Percentiles rank a stretch among this genome's conserved stretches.
These are phyloP conservation scores for Cytospora schulzeri DNA, from an alignment of 2,329 filamentous ascomycete genomes.

Conservation along the genomic window DNA sequence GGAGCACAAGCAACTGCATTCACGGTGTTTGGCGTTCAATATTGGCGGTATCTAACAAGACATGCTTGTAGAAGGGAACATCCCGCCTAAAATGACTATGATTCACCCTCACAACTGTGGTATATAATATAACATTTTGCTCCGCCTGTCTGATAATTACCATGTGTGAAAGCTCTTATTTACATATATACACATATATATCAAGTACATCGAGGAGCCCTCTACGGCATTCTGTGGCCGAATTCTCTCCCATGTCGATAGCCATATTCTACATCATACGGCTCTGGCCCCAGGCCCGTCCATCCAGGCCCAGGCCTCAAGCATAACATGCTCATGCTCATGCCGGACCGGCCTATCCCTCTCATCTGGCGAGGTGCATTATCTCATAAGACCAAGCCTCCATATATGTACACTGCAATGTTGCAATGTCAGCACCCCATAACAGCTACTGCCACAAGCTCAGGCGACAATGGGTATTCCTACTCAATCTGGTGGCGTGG, in stretches of 20 bases:
- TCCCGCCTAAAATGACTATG: neutral
- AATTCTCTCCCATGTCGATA: neutral
- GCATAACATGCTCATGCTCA: neutral
- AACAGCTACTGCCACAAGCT: neutral
- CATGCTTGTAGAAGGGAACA: neutral
- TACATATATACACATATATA: no score
- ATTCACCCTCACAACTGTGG: neutral
- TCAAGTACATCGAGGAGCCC: neutral
- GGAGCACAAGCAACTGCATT: conserved; percentile 15
- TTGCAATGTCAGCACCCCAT: neutral
- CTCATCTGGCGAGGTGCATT: neutral
- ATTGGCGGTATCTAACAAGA: conserved; percentile 7
- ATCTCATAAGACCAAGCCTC: neutral
- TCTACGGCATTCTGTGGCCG: neutral
- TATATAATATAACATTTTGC: neutral
- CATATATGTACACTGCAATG: neutral
- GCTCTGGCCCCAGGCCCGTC: no score
- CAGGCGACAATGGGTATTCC: neutral
- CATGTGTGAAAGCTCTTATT: neutral
- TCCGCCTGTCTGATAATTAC: neutral
- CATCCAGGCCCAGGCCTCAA: neutral
- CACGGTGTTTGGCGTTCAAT: conserved; percentile 26
- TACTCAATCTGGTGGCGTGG: neutral
- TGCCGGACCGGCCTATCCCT: neutral
- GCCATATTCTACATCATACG: neutral